Evolutionary conservation across 148 eudicot genomes (phyloP).

Genomic region (Arctostaphylos glauca): DNA sequence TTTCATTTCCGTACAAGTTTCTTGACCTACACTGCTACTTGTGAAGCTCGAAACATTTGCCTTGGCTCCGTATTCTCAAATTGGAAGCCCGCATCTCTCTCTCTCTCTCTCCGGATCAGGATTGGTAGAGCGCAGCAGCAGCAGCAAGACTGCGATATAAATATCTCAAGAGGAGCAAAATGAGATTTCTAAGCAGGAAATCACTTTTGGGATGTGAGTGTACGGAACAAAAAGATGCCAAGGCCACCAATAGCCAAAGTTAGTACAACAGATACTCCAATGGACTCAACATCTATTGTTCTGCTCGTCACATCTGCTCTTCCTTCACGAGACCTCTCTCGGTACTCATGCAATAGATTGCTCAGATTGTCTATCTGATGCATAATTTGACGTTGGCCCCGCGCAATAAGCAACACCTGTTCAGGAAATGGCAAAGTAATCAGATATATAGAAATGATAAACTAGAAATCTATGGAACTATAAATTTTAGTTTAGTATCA

Average conservation of each 20-base stretch:
- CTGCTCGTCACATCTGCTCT: slow-evolving; percentile 30
- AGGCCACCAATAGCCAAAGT: slow-evolving; percentile 62
- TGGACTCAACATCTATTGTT: slow-evolving; percentile 32
- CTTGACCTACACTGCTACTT: not conserved
- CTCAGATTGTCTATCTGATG: slow-evolving; percentile 75
- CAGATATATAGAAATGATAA: not conserved
- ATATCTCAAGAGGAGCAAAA: not conserved
- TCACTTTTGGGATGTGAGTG: slow-evolving; percentile 44
- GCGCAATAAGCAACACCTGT: slow-evolving; percentile 61
- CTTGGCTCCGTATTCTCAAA: not conserved
- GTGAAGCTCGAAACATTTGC: not conserved
- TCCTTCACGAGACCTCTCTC: slow-evolving; percentile 49
- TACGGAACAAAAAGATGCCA: slow-evolving; percentile 52
- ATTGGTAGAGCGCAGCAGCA: not conserved
- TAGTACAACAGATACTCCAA: slow-evolving; percentile 44
- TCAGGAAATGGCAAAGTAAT: slow-evolving; percentile 4
- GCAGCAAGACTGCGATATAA: not conserved
- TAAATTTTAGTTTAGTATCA: not conserved
- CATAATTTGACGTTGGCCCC: slow-evolving; percentile 73
- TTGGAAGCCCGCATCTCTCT: not conserved
- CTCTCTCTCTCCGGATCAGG: not conserved
- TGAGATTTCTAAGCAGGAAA: not conserved
- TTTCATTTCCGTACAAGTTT: not conserved
- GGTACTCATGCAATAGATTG: slow-evolving; percentile 57
- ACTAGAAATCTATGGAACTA: not conserved